A percentile compares a stretch with the other conserved stretches of the same genome.
Evolutionary conservation across 148 eudicot species (phyloP).

Genomic region (Cornus suecica): DNA sequence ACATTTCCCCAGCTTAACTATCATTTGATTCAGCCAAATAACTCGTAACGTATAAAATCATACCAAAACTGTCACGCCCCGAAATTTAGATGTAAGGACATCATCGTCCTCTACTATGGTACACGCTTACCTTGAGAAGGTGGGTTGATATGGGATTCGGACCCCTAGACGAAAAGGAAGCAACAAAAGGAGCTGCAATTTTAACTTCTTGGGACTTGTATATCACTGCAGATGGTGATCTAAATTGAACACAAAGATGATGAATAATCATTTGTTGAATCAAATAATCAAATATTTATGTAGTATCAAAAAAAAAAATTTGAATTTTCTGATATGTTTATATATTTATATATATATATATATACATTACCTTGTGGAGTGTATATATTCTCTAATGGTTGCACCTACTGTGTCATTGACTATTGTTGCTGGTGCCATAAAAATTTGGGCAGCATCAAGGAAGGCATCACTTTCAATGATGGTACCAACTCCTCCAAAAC

Average conservation of each 20-base stretch:
- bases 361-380: constrained; percentile 54
- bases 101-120: too few relatives aligned
- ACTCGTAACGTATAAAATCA: too few relatives aligned
- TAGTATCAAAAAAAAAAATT: too few relatives aligned
- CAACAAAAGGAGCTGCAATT: constrained; percentile 63
- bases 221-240: constrained; percentile 65
- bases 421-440: constrained; percentile 75
- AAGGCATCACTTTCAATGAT: constrained; percentile 30
- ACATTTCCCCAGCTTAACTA: too few relatives aligned
- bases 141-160: constrained; percentile 69
- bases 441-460: constrained; percentile 65
- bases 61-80: too few relatives aligned
- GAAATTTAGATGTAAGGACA: too few relatives aligned
- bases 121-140: constrained; percentile 63
- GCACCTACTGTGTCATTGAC: constrained; percentile 45
- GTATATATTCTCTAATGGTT: constrained; percentile 37
- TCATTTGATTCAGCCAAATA: too few relatives aligned
- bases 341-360: too few relatives aligned
- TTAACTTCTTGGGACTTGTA: constrained; percentile 56
- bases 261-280: too few relatives aligned
- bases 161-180: constrained; percentile 88
- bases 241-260: constrained; percentile 10
- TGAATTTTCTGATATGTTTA: too few relatives aligned
- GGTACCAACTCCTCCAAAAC: constrained; percentile 66
- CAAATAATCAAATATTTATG: too few relatives aligned